Base-by-base conservation (phyloP, 2,329 filamentous ascomycete species). In the Trichoderma sp. region DNA sequence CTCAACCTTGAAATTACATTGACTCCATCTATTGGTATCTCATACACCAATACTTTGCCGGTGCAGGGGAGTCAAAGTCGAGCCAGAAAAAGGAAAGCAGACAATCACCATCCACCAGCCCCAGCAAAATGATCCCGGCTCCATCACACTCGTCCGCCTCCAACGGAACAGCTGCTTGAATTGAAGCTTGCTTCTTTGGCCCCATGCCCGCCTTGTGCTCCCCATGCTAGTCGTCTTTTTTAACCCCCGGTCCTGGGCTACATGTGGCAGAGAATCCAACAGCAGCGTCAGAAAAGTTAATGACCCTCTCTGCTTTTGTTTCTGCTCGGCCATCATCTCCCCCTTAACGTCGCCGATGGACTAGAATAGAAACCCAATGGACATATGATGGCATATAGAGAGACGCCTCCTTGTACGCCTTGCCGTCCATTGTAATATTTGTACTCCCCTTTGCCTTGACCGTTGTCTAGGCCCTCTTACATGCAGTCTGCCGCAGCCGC, bases 401-500 rank as follows among this genome's bases (percentile, higher is more conserved):
- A 65, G 53, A 73, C 71, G 16, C 71, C 71, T 64, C 60, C 59
- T 65, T 56, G 59, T 72, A 65, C 59, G 60, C 41, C 59, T 73
- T 56, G 59, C 71, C 38, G 12, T 56, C 41, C 60, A 56, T 56
- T 65, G 60, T 16, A 64, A 56, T 53, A 65, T 35, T 16, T 38
- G 71, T 73, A 53, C 71, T 73, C 60, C 71, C 71, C 60, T 18
- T 53, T 50, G 56, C 50, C 63, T 73, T 38, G 38, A 60, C 27
- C 69, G 69, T 59, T 59, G 41, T 59, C 45, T 63, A 45, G 71
- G 41, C 69, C 59, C 60, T 74, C 62, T 74, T 67, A 66, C 62
- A 68, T 76, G 75, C 75, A 76, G 69, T 64, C 64, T 74, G 45
- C 75, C 74, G 74, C 41, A 62, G n/a, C 29, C 59, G 59, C 59